Base-by-base conservation (phyloP, 202 grass and related monocot species). In the Tripidium arundinaceum region DNA sequence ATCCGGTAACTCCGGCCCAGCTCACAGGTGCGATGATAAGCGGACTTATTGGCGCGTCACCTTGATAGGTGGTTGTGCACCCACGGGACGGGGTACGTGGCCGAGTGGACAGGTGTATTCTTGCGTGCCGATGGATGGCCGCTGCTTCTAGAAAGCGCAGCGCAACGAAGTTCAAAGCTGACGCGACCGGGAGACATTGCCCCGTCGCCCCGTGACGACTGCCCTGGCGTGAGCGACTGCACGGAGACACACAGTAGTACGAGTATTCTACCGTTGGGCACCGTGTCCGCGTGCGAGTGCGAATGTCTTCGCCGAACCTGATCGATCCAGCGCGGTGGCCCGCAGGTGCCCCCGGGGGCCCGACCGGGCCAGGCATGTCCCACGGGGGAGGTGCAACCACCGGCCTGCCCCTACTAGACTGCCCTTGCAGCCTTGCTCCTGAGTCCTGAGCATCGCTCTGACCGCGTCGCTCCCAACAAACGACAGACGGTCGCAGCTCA, bases 301-400 rank as follows among this genome's bases (percentile, higher is more conserved):
- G n/a, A n/a, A n/a, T n/a, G n/a, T n/a, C n/a, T n/a, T n/a, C n/a
- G n/a, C n/a, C n/a, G n/a, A n/a, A n/a, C n/a, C n/a, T n/a, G n/a
- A n/a, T n/a, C n/a, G n/a, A n/a, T n/a, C n/a, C n/a, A n/a, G n/a
- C n/a, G n/a, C n/a, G n/a, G n/a, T n/a, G n/a, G n/a, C n/a, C n/a
- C n/a, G n/a, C n/a, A n/a, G n/a, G n/a, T n/a, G n/a, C n/a, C n/a
- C n/a, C n/a, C n/a, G n/a, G n/a, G n/a, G n/a, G n/a, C n/a, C n/a
- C n/a, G n/a, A n/a, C n/a, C n/a, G n/a, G n/a, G n/a, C n/a, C n/a
- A n/a, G n/a, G n/a, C n/a, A n/a, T n/a, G n/a, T n/a, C n/a, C n/a
- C n/a, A 27, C 68, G 68, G 68, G 68, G 79, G 28, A 39, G 21
- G 79, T 16, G 57, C 9, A 25, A 52, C 68, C 42, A 52, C 68